A percentile compares a stretch with the other conserved stretches of the same genome.
Conservation (phyloP, 257 asterid species). For the Schizonepeta tenuifolia region DNA sequence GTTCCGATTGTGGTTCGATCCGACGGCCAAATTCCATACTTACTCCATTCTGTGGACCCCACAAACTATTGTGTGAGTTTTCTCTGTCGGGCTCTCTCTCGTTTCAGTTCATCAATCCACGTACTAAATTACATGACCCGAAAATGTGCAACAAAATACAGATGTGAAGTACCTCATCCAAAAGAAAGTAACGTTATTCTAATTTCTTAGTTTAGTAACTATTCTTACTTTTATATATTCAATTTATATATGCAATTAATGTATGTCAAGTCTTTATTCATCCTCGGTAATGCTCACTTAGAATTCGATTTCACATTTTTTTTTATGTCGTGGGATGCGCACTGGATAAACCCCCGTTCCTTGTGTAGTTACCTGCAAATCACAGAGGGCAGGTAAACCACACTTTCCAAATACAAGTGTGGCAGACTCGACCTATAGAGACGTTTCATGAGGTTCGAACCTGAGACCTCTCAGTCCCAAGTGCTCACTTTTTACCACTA, state of each 20-base stretch:
- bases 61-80: constrained; percentile 50
- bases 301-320: not conserved
- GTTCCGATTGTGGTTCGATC: constrained; percentile 73
- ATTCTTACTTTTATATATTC: not conserved
- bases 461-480: no score
- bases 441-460: no score
- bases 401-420: no score
- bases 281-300: not conserved
- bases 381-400: no score
- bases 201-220: not conserved
- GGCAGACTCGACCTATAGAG: no score
- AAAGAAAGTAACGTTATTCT: not conserved
- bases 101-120: not conserved
- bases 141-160: not conserved
- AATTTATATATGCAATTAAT: not conserved
- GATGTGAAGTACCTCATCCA: not conserved
- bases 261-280: not conserved
- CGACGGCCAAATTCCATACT: constrained; percentile 59
- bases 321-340: no score
- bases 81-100: not conserved
- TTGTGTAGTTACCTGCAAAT: no score
- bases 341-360: no score
- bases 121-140: not conserved
- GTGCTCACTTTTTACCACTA: no score
- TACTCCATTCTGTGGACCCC: constrained; percentile 60